phyloP scores from a whole-genome alignment of 441 rosid species.

The Pelargonium fulgidum region DNA sequence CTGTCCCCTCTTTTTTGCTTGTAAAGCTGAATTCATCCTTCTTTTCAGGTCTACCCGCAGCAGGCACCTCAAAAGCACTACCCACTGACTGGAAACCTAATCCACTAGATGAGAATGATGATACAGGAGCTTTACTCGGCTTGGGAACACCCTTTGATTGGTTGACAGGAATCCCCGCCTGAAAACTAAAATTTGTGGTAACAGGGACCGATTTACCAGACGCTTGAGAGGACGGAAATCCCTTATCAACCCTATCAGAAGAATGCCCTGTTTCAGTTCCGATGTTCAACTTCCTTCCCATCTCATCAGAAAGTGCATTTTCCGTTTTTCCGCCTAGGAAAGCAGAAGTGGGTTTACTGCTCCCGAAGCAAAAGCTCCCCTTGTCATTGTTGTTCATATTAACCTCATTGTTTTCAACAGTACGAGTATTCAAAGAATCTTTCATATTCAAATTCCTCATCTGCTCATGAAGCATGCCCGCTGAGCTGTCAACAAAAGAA shows the following conservation, averaged over 20 bases:
- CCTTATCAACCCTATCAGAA: conserved; percentile 21
- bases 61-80: conserved; percentile 26
- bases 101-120: conserved; percentile 1
- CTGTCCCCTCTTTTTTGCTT: conserved; percentile 32
- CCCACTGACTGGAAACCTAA: conserved; percentile 25
- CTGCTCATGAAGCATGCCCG: conserved; percentile 33
- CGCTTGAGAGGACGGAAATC: conserved; percentile 26
- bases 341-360: conserved; percentile 22
- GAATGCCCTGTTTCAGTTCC: conserved; percentile 26
- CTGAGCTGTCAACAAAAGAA: conserved; percentile 24
- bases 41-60: conserved; percentile 26
- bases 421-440: conserved; percentile 22
- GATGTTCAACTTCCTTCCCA: conserved; percentile 51
- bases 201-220: conserved; percentile 16
- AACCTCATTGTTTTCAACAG: conserved; percentile 18
- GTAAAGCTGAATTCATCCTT: conserved; percentile 35
- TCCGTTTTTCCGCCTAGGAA: conserved; percentile 35
- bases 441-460: conserved; percentile 46
- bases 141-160: conserved; percentile 22
- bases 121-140: not conserved
- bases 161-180: conserved; percentile 28
- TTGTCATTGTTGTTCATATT: conserved; percentile 19
- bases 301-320: conserved; percentile 36
- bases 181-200: conserved; percentile 31
- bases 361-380: conserved; percentile 20